Conservation (phyloP, 2,329 filamentous ascomycete genomes). For the Colletotrichum brevisporum region DNA sequence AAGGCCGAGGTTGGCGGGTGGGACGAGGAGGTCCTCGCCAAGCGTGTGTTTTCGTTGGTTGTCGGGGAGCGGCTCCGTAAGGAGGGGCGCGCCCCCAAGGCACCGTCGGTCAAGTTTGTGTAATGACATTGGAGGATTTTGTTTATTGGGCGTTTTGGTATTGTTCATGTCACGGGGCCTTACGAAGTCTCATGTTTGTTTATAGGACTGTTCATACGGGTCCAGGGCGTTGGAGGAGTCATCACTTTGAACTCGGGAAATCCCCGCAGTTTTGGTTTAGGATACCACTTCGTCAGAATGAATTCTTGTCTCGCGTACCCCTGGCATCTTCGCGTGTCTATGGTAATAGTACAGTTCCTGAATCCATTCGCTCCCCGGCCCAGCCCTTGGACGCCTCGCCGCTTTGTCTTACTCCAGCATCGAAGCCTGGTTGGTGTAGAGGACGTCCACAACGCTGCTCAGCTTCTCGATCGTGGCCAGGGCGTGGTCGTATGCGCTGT, state of each 20-base stretch:
- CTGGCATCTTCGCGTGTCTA: slow-evolving; percentile 41
- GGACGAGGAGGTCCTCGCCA: slow-evolving; percentile 64
- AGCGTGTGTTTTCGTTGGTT: slow-evolving; percentile 67
- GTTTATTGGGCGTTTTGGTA: neutral
- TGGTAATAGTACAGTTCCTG: slow-evolving; percentile 45
- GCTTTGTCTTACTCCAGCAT: slow-evolving; percentile 81
- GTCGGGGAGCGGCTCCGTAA: slow-evolving; percentile 62
- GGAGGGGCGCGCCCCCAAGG: slow-evolving; percentile 26
- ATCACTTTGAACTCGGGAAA: slow-evolving; percentile 22
- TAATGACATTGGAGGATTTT: neutral
- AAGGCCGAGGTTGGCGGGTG: slow-evolving; percentile 61
- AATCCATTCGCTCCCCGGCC: slow-evolving; percentile 35
- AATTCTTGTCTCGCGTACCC: slow-evolving; percentile 40
- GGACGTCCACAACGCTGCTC: slow-evolving; percentile 95
- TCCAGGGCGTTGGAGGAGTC: slow-evolving; percentile 13
- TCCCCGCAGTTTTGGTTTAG: slow-evolving; percentile 35
- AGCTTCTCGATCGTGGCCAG: slow-evolving; percentile 96
- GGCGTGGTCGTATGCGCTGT: slow-evolving; percentile 94
- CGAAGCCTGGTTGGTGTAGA: slow-evolving; percentile 98
- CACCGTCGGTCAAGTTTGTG: slow-evolving; percentile 30
- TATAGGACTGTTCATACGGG: slow-evolving; percentile 14
- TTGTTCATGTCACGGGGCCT: slow-evolving; percentile 29
- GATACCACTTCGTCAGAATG: slow-evolving; percentile 42
- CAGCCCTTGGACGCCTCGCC: slow-evolving; percentile 26
- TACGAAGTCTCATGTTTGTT: slow-evolving; percentile 26